phyloP scores from a whole-genome alignment of 2,329 filamentous ascomycete species.

The Cercospora sp. region DNA sequence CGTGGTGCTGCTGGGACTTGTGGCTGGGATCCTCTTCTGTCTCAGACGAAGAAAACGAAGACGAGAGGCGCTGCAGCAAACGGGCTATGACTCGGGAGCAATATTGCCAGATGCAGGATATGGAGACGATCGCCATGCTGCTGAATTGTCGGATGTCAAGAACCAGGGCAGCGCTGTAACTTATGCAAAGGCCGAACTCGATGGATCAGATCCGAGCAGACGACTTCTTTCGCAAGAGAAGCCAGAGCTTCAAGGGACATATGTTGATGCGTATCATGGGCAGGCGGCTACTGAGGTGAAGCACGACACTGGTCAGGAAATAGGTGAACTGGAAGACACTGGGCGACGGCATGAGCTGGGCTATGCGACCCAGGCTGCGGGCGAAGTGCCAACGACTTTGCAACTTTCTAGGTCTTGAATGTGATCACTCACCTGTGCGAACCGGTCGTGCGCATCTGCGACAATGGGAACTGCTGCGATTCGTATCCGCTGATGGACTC shows the following conservation, averaged over 20 bases:
- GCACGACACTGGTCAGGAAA: neutral
- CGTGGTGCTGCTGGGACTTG: neutral
- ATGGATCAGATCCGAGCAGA: neutral
- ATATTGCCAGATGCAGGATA: neutral
- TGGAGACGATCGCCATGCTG: neutral
- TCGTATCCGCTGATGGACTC: no score
- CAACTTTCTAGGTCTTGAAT: neutral
- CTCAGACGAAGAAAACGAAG: constrained; percentile 3
- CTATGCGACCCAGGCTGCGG: constrained; percentile 4
- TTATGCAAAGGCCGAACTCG: constrained; percentile 6
- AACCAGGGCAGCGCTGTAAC: neutral
- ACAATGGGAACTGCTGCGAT: no score
- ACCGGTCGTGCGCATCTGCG: no score
- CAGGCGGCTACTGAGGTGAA: neutral
- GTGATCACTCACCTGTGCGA: no score
- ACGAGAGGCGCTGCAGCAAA: neutral
- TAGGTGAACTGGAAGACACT: constrained; percentile 11
- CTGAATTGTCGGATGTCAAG: neutral
- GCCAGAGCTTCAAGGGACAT: neutral
- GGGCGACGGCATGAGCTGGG: neutral
- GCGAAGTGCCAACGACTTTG: constrained; percentile 1
- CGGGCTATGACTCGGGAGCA: neutral
- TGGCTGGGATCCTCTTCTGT: constrained; percentile 7
- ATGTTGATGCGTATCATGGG: neutral
- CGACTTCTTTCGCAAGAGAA: constrained; percentile 4